A percentile compares a stretch with the other conserved stretches of the same genome.
Conservation (phyloP, 306 rosid species). For the Malus asiatica region DNA sequence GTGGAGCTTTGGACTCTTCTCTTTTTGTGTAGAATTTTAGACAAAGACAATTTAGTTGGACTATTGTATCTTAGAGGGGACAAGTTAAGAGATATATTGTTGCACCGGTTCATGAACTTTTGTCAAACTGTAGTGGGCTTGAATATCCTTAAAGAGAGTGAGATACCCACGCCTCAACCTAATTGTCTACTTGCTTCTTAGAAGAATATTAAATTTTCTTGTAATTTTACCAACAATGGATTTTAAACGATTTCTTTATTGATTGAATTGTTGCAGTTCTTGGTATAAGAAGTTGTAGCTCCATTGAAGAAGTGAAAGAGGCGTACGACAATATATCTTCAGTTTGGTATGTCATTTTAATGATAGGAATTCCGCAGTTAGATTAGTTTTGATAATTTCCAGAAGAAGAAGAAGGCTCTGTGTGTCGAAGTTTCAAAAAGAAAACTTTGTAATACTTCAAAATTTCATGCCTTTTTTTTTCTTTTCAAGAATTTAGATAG, state of each 20-base stretch:
- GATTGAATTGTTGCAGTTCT: conserved; percentile 37
- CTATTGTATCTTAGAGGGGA: no score
- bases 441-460: neutral
- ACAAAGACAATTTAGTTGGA: no score
- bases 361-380: neutral
- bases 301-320: conserved; percentile 56
- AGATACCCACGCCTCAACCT: no score
- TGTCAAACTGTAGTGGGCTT: no score
- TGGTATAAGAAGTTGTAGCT: conserved; percentile 35
- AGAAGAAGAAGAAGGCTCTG: neutral
- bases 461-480: neutral
- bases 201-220: no score
- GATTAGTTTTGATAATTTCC: neutral
- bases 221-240: neutral
- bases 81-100: no score
- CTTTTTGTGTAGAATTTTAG: no score
- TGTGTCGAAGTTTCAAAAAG: neutral
- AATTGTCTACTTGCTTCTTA: no score
- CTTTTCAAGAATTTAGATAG: conserved; percentile 47
- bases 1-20: no score
- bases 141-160: no score
- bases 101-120: no score
- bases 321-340: conserved; percentile 50
- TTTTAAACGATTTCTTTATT: neutral
- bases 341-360: conserved; percentile 33